Percentiles rank a stretch among this genome's conserved stretches.
Conservation (phyloP, 257 asterid genomes). For the Ilex aquifolium region DNA sequence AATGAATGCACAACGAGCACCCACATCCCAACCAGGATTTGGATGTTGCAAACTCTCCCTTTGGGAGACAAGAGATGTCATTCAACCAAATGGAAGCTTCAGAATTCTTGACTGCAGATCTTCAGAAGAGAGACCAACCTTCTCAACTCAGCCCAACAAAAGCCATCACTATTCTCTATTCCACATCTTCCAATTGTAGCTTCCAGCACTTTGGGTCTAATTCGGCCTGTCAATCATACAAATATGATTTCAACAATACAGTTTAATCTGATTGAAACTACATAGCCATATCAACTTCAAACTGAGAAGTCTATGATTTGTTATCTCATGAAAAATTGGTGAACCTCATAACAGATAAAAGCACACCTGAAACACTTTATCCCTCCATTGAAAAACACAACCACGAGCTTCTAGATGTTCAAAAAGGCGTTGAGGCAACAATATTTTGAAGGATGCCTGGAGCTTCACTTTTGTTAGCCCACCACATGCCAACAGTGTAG, state of each 20-base stretch:
- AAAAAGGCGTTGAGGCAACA: slow-evolving; percentile 47
- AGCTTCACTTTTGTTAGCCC: slow-evolving; percentile 86
- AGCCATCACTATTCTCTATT: slow-evolving; percentile 12
- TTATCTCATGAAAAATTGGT: too few species aligned
- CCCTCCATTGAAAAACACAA: slow-evolving; percentile 71
- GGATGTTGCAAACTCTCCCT: too few species aligned
- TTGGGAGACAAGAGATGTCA: too few species aligned
- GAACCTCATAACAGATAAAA: background rate
- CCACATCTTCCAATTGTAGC: slow-evolving; percentile 39
- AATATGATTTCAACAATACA: background rate
- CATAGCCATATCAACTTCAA: too few species aligned
- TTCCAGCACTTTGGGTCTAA: slow-evolving; percentile 80
- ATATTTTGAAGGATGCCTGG: slow-evolving; percentile 48
- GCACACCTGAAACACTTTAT: slow-evolving; percentile 58
- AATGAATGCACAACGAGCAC: too few species aligned
- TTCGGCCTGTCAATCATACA: slow-evolving; percentile 46
- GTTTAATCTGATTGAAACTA: too few species aligned
- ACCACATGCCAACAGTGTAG: slow-evolving; percentile 70
- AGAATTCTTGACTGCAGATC: background rate
- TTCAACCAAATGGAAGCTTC: background rate
- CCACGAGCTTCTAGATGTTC: slow-evolving; percentile 79
- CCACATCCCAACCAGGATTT: too few species aligned
- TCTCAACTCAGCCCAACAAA: background rate
- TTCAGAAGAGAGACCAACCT: background rate
- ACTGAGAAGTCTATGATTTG: too few species aligned